Evolutionary conservation across 2,329 filamentous ascomycete species (phyloP).

Genomic region (Aureobasidium mangrovei): DNA sequence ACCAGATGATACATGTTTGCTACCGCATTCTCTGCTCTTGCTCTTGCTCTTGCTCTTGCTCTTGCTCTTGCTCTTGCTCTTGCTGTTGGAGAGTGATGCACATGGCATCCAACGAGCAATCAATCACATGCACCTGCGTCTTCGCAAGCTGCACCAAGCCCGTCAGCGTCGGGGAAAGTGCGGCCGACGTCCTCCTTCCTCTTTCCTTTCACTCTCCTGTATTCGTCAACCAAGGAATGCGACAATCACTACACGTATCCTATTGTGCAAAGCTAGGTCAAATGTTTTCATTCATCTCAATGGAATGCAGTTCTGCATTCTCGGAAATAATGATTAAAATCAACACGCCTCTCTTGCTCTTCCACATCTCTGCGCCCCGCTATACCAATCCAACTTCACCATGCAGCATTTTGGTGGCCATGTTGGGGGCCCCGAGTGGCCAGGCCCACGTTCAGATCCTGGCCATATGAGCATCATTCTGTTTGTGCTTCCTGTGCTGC

Average conservation of each 20-base stretch:
- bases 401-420: not conserved
- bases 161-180: slow-evolving; percentile 1
- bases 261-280: not conserved
- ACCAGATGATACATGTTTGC: slow-evolving; percentile 84
- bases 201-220: not conserved
- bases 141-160: not conserved
- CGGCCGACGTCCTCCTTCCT: not conserved
- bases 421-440: not conserved
- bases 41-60: not conserved
- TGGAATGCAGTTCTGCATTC: slow-evolving; percentile 6
- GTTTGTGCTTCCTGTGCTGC: too few relatives aligned
- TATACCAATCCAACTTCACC: not conserved
- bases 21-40: not conserved
- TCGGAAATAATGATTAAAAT: not conserved
- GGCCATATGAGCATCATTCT: too few relatives aligned
- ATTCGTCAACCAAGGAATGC: slow-evolving; percentile 1
- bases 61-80: not conserved
- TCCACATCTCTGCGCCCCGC: not conserved
- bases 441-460: too few relatives aligned
- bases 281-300: slow-evolving; percentile 4
- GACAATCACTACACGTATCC: not conserved
- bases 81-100: not conserved
- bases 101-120: not conserved
- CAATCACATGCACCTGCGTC: slow-evolving; percentile 2
- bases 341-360: not conserved